Base-by-base conservation (phyloP, 768 basidiomycete species). In the Serendipita vermifera region DNA sequence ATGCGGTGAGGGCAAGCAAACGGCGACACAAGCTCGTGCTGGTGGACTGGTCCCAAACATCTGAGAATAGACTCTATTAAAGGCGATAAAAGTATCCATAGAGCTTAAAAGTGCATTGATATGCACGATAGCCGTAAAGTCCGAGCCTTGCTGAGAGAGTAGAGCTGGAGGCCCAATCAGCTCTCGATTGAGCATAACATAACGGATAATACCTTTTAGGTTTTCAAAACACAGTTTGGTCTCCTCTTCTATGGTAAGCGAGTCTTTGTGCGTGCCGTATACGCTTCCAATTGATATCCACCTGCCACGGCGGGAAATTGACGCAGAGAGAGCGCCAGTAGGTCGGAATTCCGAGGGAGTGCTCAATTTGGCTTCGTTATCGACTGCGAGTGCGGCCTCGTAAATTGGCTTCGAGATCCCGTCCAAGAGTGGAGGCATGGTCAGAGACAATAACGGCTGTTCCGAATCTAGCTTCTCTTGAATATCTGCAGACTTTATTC, bases 11-110 rank as follows among this genome's bases (percentile, higher is more conserved):
- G 83, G 80, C 17, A 92, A 77, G 57, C 81, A 77, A 1, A 88
- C 81, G 7, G 84, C 83, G 3, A 98, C 86, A 66, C 93, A 97
- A n/a, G 92, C 93, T 5, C 96, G 82, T 0, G 91, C 81, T 5
- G 96, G 96, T 0, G 96, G 96, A 40, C 89, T 92, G 15, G 77
- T 76, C 1, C 92, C 92, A 67, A 98, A 98, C 67, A 80, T 90
- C 15, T 77, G 75, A 2, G 77, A 70, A 66, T 98, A 98, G 5
- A 83, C 74, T 1, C 73, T 71, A 71, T 99, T 99, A 36, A 91
- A 79, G 2, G 70, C 67, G 0, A 77, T 70, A 65, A 99, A 99
- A 29, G 83, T 70, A 22, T 82, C 77, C 74, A 98, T 93, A 2
- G 82, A 82, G 1, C 85, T 80, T 26, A 99, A 74, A 59, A 85